Evolutionary conservation across 2,329 filamentous ascomycete genomes (phyloP), one percentile per base, ranked within the genome.

Genomic region (Cladosporium cucumerinum): DNA sequence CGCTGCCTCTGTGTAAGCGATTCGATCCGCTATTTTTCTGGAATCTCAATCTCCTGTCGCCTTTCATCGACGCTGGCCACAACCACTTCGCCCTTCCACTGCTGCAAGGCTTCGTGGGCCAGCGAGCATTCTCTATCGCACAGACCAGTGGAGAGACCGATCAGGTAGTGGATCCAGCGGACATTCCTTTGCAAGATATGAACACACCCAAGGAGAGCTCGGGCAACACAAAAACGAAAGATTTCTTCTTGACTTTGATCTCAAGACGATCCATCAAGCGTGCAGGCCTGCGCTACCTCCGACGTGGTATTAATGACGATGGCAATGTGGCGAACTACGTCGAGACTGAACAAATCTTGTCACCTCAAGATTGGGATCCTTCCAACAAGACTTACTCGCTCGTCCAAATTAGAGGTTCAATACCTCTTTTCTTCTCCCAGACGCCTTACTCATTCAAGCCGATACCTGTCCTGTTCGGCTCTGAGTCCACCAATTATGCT

Each of bases 381-480:
- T 78, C 82, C 14, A 76, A 79, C 14, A 91, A 87, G 69, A 82
- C 89, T 2, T 91, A 92, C 75, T 97, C 93, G 0, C 96, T 97
- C 71, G 80, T 96, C 3, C 95, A 99, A 75, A 82, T 93, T 26
- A 86, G 95, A 68, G 94, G 93, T 7, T 97, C 93, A 25, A 96
- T 98, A 68, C 95, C 95, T 0, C 78, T 98, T 0, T 98, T 95
- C 80, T 99, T 97, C 75, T 96, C 93, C 0, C 95, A 99, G 73
- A 92, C 91, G 0, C 93, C 94, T 0, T 98, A 97, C 76, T 93
- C 92, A 11, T 86, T 98, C 69, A 97, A 97, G 74, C 95, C 95
- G 0, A 84, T 90, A 12, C 93, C 94, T 0, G 85, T 91, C 16
- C 80, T 96, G 39, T 91, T 93, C 74, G 93, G 96, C 69, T 96